A percentile compares a stretch with the other conserved stretches of the same genome.
These are phyloP conservation scores for Dianthus caryophyllus DNA, from an alignment of 148 eudicot genomes.

Conservation along the genomic window DNA sequence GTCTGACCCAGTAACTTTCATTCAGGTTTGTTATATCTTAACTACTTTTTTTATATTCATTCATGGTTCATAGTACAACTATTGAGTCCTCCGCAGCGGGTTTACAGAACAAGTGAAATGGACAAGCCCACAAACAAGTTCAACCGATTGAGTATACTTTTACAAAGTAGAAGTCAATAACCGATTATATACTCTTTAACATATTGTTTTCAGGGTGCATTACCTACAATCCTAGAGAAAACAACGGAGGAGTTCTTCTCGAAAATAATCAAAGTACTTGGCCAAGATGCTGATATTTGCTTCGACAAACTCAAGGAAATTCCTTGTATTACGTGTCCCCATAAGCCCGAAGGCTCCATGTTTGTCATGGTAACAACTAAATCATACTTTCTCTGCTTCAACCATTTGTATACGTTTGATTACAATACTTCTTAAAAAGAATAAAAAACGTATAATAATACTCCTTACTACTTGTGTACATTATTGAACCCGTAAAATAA, in stretches of 20 bases:
- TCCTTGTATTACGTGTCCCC: slow-evolving; percentile 51
- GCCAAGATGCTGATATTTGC: slow-evolving; percentile 38
- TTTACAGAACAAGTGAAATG: too few species aligned
- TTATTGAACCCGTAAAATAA: neutral
- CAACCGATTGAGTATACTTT: too few species aligned
- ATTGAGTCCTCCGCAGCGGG: too few species aligned
- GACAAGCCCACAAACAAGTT: too few species aligned
- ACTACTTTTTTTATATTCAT: too few species aligned
- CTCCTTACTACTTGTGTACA: neutral
- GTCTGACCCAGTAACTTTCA: slow-evolving; percentile 55
- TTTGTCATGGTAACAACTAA: slow-evolving; percentile 41
- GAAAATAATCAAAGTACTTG: slow-evolving; percentile 27
- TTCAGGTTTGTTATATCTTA: slow-evolving; percentile 42
- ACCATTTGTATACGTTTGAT: neutral
- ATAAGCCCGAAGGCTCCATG: slow-evolving; percentile 63
- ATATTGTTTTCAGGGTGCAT: slow-evolving; percentile 38
- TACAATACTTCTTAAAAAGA: too few species aligned
- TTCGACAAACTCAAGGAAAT: slow-evolving; percentile 40
- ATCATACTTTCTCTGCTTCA: too few species aligned
- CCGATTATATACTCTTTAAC: too few species aligned
- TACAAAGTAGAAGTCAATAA: too few species aligned
- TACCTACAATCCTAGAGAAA: slow-evolving; percentile 39
- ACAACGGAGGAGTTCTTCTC: slow-evolving; percentile 48
- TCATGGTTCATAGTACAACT: too few species aligned
- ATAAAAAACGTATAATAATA: too few species aligned